phyloP scores from a whole-genome alignment of 106 monocot species.

The Gastrodia elata region DNA sequence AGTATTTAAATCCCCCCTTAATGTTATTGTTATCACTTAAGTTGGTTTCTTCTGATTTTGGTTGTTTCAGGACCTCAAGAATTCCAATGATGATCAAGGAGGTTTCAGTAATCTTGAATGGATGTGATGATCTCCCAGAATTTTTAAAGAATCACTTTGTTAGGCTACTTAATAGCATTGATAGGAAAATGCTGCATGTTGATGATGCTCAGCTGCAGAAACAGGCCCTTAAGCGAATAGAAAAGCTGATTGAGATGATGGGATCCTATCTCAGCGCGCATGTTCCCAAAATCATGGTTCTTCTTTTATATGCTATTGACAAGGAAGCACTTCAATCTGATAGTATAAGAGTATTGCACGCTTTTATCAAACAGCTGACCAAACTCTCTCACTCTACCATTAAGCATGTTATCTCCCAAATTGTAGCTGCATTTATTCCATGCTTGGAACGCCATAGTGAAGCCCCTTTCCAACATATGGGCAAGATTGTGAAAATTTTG shows the following conservation, averaged over 20 bases:
- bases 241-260: conserved; percentile 95
- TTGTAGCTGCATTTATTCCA: conserved; percentile 93
- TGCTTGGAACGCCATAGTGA: conserved; percentile 58
- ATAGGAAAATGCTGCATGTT: conserved; percentile 90
- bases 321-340: conserved; percentile 80
- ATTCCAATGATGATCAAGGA: conserved; percentile 59
- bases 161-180: conserved; percentile 92
- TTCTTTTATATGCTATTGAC: conserved; percentile 75
- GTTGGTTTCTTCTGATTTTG: conserved; percentile 5
- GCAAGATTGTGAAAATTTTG: conserved; percentile 69
- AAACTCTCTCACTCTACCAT: conserved; percentile 75
- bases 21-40: neutral
- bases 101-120: conserved; percentile 75
- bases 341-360: conserved; percentile 61
- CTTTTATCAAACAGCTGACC: conserved; percentile 74
- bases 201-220: conserved; percentile 59
- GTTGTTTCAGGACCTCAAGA: conserved; percentile 51
- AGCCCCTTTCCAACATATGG: conserved; percentile 34
- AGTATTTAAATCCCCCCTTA: neutral
- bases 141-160: conserved; percentile 96
- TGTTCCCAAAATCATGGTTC: conserved; percentile 96
- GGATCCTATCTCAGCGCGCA: conserved; percentile 74
- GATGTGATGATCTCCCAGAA: conserved; percentile 62
- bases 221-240: conserved; percentile 68
- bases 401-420: conserved; percentile 85